Evolutionary conservation across 495 filamentous ascomycete genomes (phyloP).

Genomic region (Penicillium alfredii): DNA sequence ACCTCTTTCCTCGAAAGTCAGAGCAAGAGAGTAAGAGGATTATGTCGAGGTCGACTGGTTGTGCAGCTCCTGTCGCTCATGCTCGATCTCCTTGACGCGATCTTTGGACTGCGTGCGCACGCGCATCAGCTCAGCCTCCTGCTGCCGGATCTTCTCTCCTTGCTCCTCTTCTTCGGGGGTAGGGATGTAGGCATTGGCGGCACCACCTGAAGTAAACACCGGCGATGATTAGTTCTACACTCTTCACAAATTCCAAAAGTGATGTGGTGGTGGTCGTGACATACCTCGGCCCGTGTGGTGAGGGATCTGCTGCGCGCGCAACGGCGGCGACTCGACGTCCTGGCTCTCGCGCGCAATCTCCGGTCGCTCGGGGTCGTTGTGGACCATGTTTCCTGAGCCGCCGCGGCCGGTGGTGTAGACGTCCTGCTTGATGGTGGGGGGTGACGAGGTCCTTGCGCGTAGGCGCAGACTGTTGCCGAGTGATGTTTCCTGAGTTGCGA

Average conservation of each 20-base stretch:
- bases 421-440: slow-evolving; percentile 72
- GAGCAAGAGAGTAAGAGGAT: background rate
- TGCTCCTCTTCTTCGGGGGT: slow-evolving; percentile 33
- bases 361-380: slow-evolving; percentile 55
- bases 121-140: slow-evolving; percentile 34
- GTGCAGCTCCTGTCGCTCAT: slow-evolving; percentile 23
- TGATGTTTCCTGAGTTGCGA: slow-evolving; percentile 82
- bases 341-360: slow-evolving; percentile 71
- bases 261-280: too few relatives aligned
- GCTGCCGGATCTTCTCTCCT: slow-evolving; percentile 21
- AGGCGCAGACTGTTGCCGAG: slow-evolving; percentile 46
- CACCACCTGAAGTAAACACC: slow-evolving; percentile 36
- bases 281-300: slow-evolving; percentile 45
- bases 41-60: slow-evolving; percentile 18
- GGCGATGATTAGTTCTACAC: too few relatives aligned
- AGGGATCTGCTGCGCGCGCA: slow-evolving; percentile 39
- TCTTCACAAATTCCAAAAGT: too few relatives aligned
- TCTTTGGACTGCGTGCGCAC: slow-evolving; percentile 34
- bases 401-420: slow-evolving; percentile 79
- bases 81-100: slow-evolving; percentile 33
- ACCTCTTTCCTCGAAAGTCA: too few relatives aligned
- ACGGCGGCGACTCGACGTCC: slow-evolving; percentile 60
- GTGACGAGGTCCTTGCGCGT: slow-evolving; percentile 63
- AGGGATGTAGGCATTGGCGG: slow-evolving; percentile 41
- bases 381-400: slow-evolving; percentile 70